Percentiles rank a stretch among this genome's conserved stretches.
Evolutionary conservation across 371 early-diverging fungal genomes (phyloP).

Genomic region (Syncephalastrum contaminatum): DNA sequence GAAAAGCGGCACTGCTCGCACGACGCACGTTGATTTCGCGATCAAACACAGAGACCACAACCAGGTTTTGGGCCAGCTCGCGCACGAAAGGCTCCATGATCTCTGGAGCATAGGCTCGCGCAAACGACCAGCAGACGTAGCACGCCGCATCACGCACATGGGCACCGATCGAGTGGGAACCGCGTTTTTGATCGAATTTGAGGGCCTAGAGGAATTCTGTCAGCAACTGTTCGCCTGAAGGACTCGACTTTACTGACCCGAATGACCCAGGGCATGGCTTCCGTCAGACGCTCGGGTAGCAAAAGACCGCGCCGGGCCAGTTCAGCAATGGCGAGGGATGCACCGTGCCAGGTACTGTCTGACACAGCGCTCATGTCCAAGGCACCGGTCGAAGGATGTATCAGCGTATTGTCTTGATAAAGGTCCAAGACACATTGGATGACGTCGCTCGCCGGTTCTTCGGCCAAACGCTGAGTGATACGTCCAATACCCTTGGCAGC

Average conservation of each 20-base stretch:
- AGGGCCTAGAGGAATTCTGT: constrained; percentile 55
- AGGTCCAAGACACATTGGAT: constrained; percentile 72
- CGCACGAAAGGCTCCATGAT: constrained; percentile 60
- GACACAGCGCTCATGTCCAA: constrained; percentile 81
- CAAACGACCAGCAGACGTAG: constrained; percentile 97
- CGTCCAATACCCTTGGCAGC: constrained; percentile 94
- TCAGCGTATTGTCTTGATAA: constrained; percentile 67
- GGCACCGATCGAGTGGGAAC: constrained; percentile 88
- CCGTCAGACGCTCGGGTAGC: constrained; percentile 64
- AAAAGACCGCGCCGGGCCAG: constrained; percentile 84
- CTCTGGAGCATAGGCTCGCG: constrained; percentile 83
- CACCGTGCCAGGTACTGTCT: constrained; percentile 95
- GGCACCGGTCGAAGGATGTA: constrained; percentile 18
- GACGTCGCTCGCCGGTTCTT: constrained; percentile 81
- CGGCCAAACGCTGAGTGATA: constrained; percentile 78
- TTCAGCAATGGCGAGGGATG: constrained; percentile 91
- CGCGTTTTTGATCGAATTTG: constrained; percentile 84
- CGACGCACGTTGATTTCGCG: constrained; percentile 93
- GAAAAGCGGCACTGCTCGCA: constrained; percentile 96
- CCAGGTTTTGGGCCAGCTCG: constrained; percentile 70
- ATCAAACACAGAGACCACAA: constrained; percentile 85
- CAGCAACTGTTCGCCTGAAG: background rate
- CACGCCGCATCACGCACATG: constrained; percentile 96
- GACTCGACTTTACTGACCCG: constrained; percentile 23
- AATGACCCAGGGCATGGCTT: constrained; percentile 77